Evolutionary conservation across 192 early-diverging fungal species (phyloP).

Genomic region (Lunasporangiospora selenospora): DNA sequence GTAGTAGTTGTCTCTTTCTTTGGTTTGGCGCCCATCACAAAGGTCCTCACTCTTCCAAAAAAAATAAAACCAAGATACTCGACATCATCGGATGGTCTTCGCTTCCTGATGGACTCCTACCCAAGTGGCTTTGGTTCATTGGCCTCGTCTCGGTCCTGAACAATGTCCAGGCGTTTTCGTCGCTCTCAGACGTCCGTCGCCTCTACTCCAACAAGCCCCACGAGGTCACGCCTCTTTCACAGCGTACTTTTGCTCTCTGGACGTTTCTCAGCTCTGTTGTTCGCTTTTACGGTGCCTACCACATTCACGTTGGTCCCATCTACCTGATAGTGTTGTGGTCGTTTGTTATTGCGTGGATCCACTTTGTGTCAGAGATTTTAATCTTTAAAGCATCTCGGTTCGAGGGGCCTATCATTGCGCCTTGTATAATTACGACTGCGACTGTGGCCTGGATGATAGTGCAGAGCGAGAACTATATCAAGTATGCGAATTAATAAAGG

Average conservation of each 20-base stretch:
- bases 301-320: conserved; percentile 71
- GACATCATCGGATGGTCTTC: conserved; percentile 47
- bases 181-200: conserved; percentile 73
- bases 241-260: conserved; percentile 89
- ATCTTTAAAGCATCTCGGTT: conserved; percentile 68
- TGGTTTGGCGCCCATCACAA: no score
- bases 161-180: conserved; percentile 82
- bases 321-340: conserved; percentile 67
- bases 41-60: no score
- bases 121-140: conserved; percentile 80
- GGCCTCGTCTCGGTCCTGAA: conserved; percentile 86
- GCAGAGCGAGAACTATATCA: conserved; percentile 46
- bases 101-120: conserved; percentile 61
- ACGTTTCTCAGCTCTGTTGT: conserved; percentile 82
- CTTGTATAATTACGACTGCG: conserved; percentile 63
- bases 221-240: conserved; percentile 82
- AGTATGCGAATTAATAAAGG: no score
- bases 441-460: conserved; percentile 49
- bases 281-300: conserved; percentile 86
- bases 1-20: no score
- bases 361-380: conserved; percentile 72
- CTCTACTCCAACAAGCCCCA: conserved; percentile 74
- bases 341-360: conserved; percentile 72
- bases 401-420: conserved; percentile 67
- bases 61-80: conserved; percentile 25